Conservation (phyloP, 2,329 filamentous ascomycete genomes). For the Diplodia mutila region DNA sequence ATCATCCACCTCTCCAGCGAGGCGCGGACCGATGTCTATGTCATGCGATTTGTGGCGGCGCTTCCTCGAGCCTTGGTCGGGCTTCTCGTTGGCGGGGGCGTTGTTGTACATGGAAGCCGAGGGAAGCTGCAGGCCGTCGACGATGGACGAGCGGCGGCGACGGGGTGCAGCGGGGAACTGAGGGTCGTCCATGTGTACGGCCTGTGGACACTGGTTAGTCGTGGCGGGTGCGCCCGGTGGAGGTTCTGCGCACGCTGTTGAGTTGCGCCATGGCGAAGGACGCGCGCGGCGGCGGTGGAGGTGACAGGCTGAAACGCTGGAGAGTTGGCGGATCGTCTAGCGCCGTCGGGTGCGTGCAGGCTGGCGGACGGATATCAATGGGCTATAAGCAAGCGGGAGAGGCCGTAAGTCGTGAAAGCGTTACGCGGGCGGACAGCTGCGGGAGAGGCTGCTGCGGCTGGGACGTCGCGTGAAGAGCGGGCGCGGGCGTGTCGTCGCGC, state of each 20-base stretch:
- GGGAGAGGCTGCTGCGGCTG: neutral
- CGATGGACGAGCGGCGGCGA: slow-evolving; percentile 13
- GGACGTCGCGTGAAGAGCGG: slow-evolving; percentile 6
- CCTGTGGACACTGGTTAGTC: neutral
- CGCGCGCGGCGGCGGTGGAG: slow-evolving; percentile 1
- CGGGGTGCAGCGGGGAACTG: neutral
- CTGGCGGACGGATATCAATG: slow-evolving; percentile 14
- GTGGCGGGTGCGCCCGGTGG: neutral
- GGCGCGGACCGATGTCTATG: neutral
- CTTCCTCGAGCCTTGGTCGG: slow-evolving; percentile 9
- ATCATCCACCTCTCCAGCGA: slow-evolving; percentile 2
- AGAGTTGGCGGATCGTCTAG: neutral
- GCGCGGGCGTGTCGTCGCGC: slow-evolving; percentile 16
- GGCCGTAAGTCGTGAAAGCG: slow-evolving; percentile 16
- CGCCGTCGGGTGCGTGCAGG: neutral
- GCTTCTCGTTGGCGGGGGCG: neutral
- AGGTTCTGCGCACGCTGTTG: slow-evolving; percentile 19
- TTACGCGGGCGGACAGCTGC: neutral
- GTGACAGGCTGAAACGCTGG: slow-evolving; percentile 12
- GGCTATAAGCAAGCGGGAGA: neutral
- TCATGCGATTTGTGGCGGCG: slow-evolving; percentile 22
- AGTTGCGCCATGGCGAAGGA: slow-evolving; percentile 9
- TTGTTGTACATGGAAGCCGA: slow-evolving; percentile 14
- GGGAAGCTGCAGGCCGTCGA: slow-evolving; percentile 23
- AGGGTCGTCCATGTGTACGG: neutral